Evolutionary conservation across 306 rosid species (phyloP), one percentile per base, ranked within the genome.

Genomic region (Dryas alaskensis): DNA sequence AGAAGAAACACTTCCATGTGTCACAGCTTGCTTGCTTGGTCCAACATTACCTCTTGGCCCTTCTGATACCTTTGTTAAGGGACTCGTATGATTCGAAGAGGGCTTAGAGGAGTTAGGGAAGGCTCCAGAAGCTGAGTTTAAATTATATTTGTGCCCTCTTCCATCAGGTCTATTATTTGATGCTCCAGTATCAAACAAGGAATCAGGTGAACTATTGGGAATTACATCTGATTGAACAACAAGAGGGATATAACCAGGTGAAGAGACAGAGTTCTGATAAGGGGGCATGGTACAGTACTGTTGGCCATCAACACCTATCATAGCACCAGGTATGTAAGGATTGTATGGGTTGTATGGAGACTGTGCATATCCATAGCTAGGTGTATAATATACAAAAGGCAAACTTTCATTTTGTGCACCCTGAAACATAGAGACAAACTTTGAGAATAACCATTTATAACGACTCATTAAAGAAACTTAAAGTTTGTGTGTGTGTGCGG

Each of bases 281-380:
- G 88, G 61, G 76, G 97, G 87, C 45, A 84, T 43, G 76, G 89
- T 67, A 79, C 81, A 93, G 77, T 86, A 93, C 63, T 86, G 92
- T 65, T 89, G 84, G 68, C 87, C 88, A 85, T 91, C 97, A 75
- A 74, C 88, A 77, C 98, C 96, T 50, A 93, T 80, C 89, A 86
- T 45, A 63, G 97, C 98, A 80, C 98, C 96, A 58, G 92, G 98
- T 76, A 93, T 91, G 89, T 88, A 93, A 66, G 98, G 97, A 83
- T 93, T 93, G 86, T 91, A 93, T 48, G 98, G 97, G 79, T 93
- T 93, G 84, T 89, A 93, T 58, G 95, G 93, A 76, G 97, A 89
- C 94, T 91, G 96, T 93, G 92, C 87, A 91, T 85, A 93, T 73
- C 97, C 96, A 85, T 93, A 89, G 87, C 78, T 84, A 80, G 90